Conservation (phyloP, 148 eudicot species). For the Rhododendron kiyosumense region DNA sequence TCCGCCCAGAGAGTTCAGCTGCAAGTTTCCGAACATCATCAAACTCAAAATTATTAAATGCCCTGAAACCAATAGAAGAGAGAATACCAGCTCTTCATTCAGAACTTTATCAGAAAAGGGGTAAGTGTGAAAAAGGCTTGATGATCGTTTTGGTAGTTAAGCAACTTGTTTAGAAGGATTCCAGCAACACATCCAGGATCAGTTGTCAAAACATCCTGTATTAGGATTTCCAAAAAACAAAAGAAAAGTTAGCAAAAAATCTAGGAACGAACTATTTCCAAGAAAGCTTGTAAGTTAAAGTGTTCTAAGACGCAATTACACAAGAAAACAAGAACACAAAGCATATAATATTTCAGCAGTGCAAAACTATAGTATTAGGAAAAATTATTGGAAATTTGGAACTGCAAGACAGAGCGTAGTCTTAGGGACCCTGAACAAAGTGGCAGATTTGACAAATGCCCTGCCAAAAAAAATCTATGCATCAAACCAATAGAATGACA, state of each 20-base stretch:
- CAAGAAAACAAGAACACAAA: neutral
- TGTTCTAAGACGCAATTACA: neutral
- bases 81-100: constrained; percentile 1
- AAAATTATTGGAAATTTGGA: neutral
- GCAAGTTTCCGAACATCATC: constrained; percentile 83
- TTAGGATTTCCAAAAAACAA: constrained; percentile 19
- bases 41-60: constrained; percentile 53
- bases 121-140: neutral
- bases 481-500: neutral
- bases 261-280: neutral
- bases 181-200: constrained; percentile 41
- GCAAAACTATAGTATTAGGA: neutral
- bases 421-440: neutral
- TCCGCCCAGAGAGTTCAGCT: constrained; percentile 83
- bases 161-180: constrained; percentile 51
- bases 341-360: neutral
- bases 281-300: neutral
- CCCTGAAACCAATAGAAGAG: constrained; percentile 30
- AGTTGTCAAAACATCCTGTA: constrained; percentile 14
- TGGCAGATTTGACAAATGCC: neutral
- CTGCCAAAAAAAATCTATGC: neutral
- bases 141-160: neutral
- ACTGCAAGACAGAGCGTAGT: neutral
- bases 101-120: neutral
- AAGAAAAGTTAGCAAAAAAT: neutral